Base-by-base conservation (phyloP, 2,329 filamentous ascomycete species). In the Xylaria sp. region DNA sequence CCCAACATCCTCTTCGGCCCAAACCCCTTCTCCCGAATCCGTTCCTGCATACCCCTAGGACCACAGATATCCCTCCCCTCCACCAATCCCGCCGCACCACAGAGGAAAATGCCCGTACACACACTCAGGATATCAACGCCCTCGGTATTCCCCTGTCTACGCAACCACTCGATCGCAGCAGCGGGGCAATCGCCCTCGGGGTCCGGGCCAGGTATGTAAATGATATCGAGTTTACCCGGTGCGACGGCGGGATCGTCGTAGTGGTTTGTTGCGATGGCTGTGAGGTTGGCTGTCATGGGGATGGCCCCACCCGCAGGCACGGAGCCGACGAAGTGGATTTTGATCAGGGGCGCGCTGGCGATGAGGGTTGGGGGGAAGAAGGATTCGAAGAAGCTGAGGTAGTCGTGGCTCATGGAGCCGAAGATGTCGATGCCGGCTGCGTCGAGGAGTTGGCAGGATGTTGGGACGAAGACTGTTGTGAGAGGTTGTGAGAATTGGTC, bases 181-280 rank as follows among this genome's bases (percentile, higher is more conserved):
- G 73, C 44, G n/a, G 52, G 50, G 39, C 62, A 62, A 0, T 39
- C 19, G 11, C 54, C 59, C 0, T 19, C 37, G 0, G 80, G 80
- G 54, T 82, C 75, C 19, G 80, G 76, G 0, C 81, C 81, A 1
- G 81, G 81, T 0, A 83, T 74, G 0, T 82, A 63, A 11, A 84
- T 64, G 53, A 83, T 73, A 66, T 83, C 79, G 3, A 84, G 73
- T 64, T 75, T 73, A 2, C 80, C 81, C 0, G 81, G 79, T 13
- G 76, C 75, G 4, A 83, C 80, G 10, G 75, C 78, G 0, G 74
- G 66, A 64, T 81, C 76, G 35, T 68, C 67, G 63, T 76, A 76
- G 58, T 76, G 73, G 67, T 80, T 74, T 3, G 79, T 80, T 30
- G 77, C 72, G 39, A 70, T 65, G 48, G 81, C 61, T 2, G 61